Percentiles rank a stretch among this genome's conserved stretches.
These are phyloP conservation scores for Ceratobasidium sp. DNA, from an alignment of 1,284 basidiomycete species.

Conservation along the genomic window DNA sequence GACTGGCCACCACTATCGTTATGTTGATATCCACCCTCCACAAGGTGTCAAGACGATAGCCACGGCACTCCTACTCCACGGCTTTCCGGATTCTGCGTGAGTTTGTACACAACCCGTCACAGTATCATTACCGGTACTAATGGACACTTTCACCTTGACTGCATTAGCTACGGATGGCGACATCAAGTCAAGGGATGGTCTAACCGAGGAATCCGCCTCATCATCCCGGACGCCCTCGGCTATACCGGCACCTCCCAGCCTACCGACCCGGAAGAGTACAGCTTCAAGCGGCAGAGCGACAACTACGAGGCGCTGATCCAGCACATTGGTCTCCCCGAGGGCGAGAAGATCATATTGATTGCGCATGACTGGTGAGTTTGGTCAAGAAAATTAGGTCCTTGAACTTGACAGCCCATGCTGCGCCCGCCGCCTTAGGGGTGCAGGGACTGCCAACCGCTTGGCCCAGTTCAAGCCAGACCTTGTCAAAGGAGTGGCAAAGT, in stretches of 20 bases:
- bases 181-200: constrained; percentile 44
- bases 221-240: constrained; percentile 37
- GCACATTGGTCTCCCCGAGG: constrained; percentile 17
- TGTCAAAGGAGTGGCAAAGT: constrained; percentile 33
- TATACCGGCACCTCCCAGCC: constrained; percentile 40
- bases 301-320: constrained; percentile 24
- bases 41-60: not conserved
- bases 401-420: not conserved
- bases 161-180: constrained; percentile 34
- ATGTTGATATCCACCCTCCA: constrained; percentile 25
- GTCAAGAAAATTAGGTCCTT: not conserved
- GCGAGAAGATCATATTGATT: constrained; percentile 33
- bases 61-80: constrained; percentile 24
- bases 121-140: not conserved
- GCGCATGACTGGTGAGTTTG: constrained; percentile 33
- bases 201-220: constrained; percentile 37
- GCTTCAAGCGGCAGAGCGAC: constrained; percentile 22
- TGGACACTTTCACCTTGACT: not conserved
- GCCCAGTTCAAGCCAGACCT: constrained; percentile 36
- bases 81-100: constrained; percentile 41
- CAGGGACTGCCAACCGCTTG: constrained; percentile 19
- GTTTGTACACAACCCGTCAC: not conserved
- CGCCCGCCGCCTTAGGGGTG: constrained; percentile 14
- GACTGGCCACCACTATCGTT: constrained; percentile 10
- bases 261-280: constrained; percentile 37